Evolutionary conservation across 1,284 basidiomycete species (phyloP), one percentile per base, ranked within the genome.

Genomic region (Neolentinus lepideus): DNA sequence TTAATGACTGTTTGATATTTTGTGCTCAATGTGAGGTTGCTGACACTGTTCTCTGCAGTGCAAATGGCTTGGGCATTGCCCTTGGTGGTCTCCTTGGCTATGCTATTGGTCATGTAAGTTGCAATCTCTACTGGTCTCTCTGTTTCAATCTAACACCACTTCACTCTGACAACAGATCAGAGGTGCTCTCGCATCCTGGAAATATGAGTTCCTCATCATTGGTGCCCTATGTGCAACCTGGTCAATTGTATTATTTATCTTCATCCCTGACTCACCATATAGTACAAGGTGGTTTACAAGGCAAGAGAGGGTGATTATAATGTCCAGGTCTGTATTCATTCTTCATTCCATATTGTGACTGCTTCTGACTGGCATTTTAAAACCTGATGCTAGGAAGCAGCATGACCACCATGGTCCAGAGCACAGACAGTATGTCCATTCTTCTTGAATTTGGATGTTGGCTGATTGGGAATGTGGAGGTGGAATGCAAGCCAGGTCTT

Each of bases 121-220:
- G 6, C 50, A 35, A n/a, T 6, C 19, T 43, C 38, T n/a, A 52
- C 38, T 54, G 16, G 19, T 21, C 35, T 53, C 43, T 25, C 12
- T 54, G 25, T 29, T 3, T 24, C 14, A 51, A 24, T 52, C 31
- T 27, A 61, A n/a, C 14, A 35, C 3, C 63, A 62, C 53, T 62
- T 45, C 3, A 62, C 62, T 51, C 61, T 57, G 58, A 60, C 54
- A 59, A 60, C 57, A 43, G 38, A 43, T 43, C 38, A 43, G n/a
- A 21, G 63, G 63, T 52, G 58, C 59, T 29, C 56, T 67, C 12
- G 56, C 62, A 35, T 65, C 65, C 64, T 75, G 65, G 73, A 71
- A 68, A 64, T 76, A 61, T 62, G 71, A 62, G 64, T 69, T 72
- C 58, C 55, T 70, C 10, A 64, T 72, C 55, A 60, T 68, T 48